Percentiles rank a stretch among this genome's conserved stretches.
These are phyloP conservation scores for Spathaspora sp. DNA, from an alignment of 1,139 yeast genomes.

Conservation along the genomic window DNA sequence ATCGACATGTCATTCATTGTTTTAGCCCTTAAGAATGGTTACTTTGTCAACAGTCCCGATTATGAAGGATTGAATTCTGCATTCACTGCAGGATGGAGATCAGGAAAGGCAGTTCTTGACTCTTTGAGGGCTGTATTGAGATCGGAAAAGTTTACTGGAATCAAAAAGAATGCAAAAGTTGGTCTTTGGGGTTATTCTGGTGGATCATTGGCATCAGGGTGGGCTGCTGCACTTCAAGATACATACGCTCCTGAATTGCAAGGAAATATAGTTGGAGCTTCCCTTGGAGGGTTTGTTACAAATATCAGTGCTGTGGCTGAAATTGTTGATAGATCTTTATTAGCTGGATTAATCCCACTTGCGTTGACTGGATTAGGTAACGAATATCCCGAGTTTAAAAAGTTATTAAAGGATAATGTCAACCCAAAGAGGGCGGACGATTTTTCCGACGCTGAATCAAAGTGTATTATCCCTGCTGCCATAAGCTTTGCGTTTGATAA, in stretches of 20 bases:
- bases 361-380: constrained; percentile 28
- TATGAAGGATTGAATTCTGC: constrained; percentile 23
- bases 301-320: constrained; percentile 25
- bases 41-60: constrained; percentile 26
- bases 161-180: constrained; percentile 19
- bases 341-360: constrained; percentile 27
- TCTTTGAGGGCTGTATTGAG: constrained; percentile 22
- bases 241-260: constrained; percentile 34
- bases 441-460: not conserved
- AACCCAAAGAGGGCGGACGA: constrained; percentile 13
- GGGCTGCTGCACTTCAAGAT: constrained; percentile 33
- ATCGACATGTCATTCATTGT: constrained; percentile 22
- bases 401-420: constrained; percentile 4
- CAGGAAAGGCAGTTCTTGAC: constrained; percentile 25
- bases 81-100: constrained; percentile 24
- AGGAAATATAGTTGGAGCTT: constrained; percentile 26
- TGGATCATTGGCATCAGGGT: constrained; percentile 27
- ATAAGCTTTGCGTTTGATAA: constrained; percentile 13
- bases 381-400: constrained; percentile 23
- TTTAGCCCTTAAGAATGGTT: constrained; percentile 24
- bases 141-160: constrained; percentile 21
- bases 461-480: constrained; percentile 16
- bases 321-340: constrained; percentile 23
- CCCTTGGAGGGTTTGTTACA: constrained; percentile 34
- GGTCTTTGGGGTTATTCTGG: constrained; percentile 32